Evolutionary conservation across 1,139 yeast species (phyloP).

Genomic region (Taphrina wiesneri): DNA sequence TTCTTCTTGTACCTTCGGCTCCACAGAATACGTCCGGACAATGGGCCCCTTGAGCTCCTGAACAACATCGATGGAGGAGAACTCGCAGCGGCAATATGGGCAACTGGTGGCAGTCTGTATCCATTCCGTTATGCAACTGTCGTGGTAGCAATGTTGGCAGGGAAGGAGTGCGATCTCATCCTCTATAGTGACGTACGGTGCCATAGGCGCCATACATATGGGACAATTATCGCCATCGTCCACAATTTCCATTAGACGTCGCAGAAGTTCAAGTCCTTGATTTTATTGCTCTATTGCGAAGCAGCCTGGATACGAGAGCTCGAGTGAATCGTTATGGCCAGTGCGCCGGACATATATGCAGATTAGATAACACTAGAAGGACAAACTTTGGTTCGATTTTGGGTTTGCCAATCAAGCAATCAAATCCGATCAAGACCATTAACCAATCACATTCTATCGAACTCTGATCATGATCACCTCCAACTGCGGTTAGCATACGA

Average conservation of each 20-base stretch:
- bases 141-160: slow-evolving; percentile 24
- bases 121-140: slow-evolving; percentile 22
- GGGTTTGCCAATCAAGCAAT: background rate
- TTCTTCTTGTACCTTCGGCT: slow-evolving; percentile 22
- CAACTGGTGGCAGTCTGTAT: slow-evolving; percentile 23
- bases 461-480: background rate
- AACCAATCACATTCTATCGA: background rate
- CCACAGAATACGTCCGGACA: slow-evolving; percentile 13
- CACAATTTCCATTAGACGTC: background rate
- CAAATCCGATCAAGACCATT: background rate
- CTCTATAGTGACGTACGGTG: background rate
- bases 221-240: slow-evolving; percentile 13
- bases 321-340: too few relatives aligned
- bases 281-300: too few relatives aligned
- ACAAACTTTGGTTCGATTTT: background rate
- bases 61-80: background rate
- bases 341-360: background rate
- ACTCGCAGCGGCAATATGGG: slow-evolving; percentile 30
- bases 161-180: slow-evolving; percentile 16
- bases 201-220: slow-evolving; percentile 21
- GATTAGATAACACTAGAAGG: background rate
- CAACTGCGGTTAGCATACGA: background rate
- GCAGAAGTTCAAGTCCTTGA: background rate
- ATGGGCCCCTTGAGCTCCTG: slow-evolving; percentile 8
- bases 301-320: too few relatives aligned